Evolutionary conservation across 2,329 filamentous ascomycete genomes (phyloP).

Genomic region (Microsporum ferrugineum): DNA sequence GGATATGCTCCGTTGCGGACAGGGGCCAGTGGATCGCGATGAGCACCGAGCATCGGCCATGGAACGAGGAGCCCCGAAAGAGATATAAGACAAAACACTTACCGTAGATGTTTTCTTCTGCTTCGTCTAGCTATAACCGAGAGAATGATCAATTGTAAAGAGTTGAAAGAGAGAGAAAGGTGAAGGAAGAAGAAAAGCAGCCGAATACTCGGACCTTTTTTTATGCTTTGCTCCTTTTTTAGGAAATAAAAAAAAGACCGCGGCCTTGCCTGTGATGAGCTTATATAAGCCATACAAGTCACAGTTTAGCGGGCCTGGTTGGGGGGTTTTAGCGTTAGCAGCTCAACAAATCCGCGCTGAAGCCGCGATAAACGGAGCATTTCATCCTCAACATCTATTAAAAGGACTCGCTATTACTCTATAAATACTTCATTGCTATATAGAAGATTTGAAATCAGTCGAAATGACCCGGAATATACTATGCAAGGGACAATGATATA

Average conservation of each 20-base stretch:
- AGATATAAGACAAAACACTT: neutral
- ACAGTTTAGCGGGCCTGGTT: neutral
- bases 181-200: neutral
- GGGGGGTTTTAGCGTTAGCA: neutral
- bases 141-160: neutral
- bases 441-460: too few relatives aligned
- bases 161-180: neutral
- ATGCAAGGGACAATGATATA: too few relatives aligned
- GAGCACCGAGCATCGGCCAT: neutral
- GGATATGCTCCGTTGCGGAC: neutral
- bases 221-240: neutral
- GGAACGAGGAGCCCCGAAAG: neutral
- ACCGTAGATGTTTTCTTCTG: neutral
- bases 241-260: neutral
- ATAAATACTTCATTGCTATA: too few relatives aligned
- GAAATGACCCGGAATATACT: too few relatives aligned
- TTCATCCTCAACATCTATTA: neutral
- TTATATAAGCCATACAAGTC: neutral
- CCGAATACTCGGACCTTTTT: neutral
- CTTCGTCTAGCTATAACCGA: neutral
- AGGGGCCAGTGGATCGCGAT: conserved; percentile 1
- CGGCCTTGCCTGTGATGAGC: neutral
- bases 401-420: neutral
- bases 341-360: neutral
- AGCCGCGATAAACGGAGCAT: conserved; percentile 3